phyloP scores from a whole-genome alignment of 2,329 filamentous ascomycete species.

The Curvularia lunata region DNA sequence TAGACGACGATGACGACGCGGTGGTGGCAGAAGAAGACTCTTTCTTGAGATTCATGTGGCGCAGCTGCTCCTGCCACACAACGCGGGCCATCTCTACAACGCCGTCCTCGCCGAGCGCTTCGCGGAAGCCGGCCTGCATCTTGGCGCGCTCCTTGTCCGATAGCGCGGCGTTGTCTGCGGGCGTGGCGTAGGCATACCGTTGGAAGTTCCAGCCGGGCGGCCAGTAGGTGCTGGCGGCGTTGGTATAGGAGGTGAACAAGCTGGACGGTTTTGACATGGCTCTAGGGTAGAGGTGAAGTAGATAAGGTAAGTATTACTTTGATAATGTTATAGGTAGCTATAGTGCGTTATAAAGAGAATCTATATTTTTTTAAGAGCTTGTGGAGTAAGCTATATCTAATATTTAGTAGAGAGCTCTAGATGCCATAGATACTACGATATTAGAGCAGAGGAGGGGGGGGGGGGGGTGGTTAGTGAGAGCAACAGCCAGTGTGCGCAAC shows the following conservation, averaged over 20 bases:
- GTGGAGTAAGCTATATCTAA: too few relatives aligned
- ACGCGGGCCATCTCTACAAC: conserved; percentile 9
- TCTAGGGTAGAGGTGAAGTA: conserved; percentile 6
- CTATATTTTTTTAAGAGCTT: too few relatives aligned
- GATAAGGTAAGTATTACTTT: conserved; percentile 10
- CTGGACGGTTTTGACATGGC: conserved; percentile 10
- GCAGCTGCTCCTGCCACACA: conserved; percentile 11
- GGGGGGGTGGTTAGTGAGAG: too few relatives aligned
- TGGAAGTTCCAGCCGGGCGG: conserved; percentile 12
- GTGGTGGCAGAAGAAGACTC: conserved; percentile 7
- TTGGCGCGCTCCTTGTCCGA: conserved; percentile 11
- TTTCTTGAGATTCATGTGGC: conserved; percentile 12
- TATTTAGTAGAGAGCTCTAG: too few relatives aligned
- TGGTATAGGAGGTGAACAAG: conserved; percentile 9
- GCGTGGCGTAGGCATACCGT: conserved; percentile 10
- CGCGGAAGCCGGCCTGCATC: conserved; percentile 11
- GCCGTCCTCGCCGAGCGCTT: conserved; percentile 11
- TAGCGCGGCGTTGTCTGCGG: conserved; percentile 10
- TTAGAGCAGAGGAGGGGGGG: too few relatives aligned
- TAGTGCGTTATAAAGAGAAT: too few relatives aligned
- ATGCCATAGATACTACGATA: too few relatives aligned
- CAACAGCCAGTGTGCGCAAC: too few relatives aligned
- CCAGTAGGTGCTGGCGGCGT: conserved; percentile 11
- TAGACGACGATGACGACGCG: conserved; percentile 7
- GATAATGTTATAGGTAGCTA: too few relatives aligned